Evolutionary conservation across 306 rosid species (phyloP), one percentile per base, ranked within the genome.

Genomic region (Vicia villosa): DNA sequence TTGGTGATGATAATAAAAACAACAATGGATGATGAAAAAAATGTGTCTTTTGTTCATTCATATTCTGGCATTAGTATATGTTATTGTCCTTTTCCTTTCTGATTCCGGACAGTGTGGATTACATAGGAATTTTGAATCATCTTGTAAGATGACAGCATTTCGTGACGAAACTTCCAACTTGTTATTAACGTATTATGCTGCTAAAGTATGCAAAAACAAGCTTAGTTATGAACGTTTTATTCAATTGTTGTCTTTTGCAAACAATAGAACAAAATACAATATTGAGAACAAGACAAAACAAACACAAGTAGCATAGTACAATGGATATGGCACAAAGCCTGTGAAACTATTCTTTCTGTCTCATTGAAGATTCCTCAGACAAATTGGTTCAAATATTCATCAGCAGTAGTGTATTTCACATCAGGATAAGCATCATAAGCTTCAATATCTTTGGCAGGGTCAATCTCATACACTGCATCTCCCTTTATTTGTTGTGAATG

Each of bases 401-500:
- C 79, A 0, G 57, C 40, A 2, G 80, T 83, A 10, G 81, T 78
- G 83, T 83, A 83, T 59, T 81, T 76, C 3, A 83, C 73, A 3
- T 79, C 66, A 6, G 86, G 84, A 17, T 76, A 86, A 36, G 77
- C 60, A 5, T 76, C 79, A 16, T 62, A 57, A 73, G 88, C 84
- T 32, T 83, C 86, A 28, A 62, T 59, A 0, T 80, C 85, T 32
- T 52, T 65, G 14, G 86, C 57, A 14, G 79, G 72, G 6, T 86
- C 82, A 66, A 83, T 78, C 49, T 75, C 84, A 52, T 69, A 86
- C 38, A 75, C 78, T 14, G 79, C 57, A 54, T 83, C 86, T 52
- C 83, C 86, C 47, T 40, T 86, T 41, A 81, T 78, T 54, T 73
- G 67, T 2, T 68, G 65, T 10, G 84, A 77, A 63, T 81, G 86